phyloP scores from a whole-genome alignment of 1,139 yeast species.

The Suhomyces taliae region DNA sequence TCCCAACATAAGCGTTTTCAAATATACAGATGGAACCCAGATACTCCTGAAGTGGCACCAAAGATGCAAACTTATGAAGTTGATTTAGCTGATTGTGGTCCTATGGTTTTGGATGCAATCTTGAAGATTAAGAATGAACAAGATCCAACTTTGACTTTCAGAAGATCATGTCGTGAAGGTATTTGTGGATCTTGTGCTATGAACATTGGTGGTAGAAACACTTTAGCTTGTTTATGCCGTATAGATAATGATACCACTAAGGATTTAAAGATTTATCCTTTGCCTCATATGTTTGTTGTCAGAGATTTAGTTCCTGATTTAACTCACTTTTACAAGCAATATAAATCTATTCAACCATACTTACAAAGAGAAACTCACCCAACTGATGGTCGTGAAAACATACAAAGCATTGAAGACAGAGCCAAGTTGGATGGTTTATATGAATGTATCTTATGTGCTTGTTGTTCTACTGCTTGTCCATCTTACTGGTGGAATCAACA shows the following conservation, averaged over 20 bases:
- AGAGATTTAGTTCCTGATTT: slow-evolving; percentile 97
- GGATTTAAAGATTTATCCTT: slow-evolving; percentile 87
- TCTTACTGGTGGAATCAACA: slow-evolving; percentile 99
- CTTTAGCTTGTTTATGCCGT: slow-evolving; percentile 94
- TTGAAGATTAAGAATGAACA: slow-evolving; percentile 94
- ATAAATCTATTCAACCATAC: slow-evolving; percentile 96
- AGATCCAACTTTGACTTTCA: slow-evolving; percentile 90
- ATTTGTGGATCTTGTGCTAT: slow-evolving; percentile 99
- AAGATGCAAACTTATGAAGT: slow-evolving; percentile 77
- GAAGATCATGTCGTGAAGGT: slow-evolving; percentile 99
- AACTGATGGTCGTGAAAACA: slow-evolving; percentile 88
- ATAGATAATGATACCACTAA: slow-evolving; percentile 77
- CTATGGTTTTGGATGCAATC: slow-evolving; percentile 96
- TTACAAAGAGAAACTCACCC: slow-evolving; percentile 83
- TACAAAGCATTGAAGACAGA: slow-evolving; percentile 91
- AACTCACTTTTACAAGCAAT: slow-evolving; percentile 97
- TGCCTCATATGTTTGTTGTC: slow-evolving; percentile 98
- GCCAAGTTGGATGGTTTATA: slow-evolving; percentile 95
- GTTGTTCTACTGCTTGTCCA: slow-evolving; percentile 99
- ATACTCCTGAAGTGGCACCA: slow-evolving; percentile 92
- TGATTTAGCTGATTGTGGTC: slow-evolving; percentile 91
- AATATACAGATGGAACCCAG: slow-evolving; percentile 98
- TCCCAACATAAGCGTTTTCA: slow-evolving; percentile 75
- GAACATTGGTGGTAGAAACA: slow-evolving; percentile 98
- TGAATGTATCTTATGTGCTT: slow-evolving; percentile 97